Base-by-base conservation (phyloP, 2,329 filamentous ascomycete species). In the Xylariaceae sp. region DNA sequence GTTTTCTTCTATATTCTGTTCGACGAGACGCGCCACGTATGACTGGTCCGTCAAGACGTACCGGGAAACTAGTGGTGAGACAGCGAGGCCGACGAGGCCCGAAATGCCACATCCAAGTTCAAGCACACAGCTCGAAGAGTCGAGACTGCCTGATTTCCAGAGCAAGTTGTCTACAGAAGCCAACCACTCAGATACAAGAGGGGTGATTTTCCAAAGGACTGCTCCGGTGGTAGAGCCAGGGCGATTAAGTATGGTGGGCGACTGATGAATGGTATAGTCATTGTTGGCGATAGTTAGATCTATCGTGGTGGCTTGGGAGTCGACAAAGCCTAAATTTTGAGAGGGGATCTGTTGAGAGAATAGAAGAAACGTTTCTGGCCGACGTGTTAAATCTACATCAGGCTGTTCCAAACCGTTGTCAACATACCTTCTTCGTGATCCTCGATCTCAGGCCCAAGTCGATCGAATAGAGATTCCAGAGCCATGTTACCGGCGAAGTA, bases 71-170 rank as follows among this genome's bases (percentile, higher is more conserved):
- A 71, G 72, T 1, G 81, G 78, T 2, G 80, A 78, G 11, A 96
- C 69, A 6, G 82, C 73, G 35, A 94, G 73, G 3, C 86, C 89
- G 32, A 91, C 80, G 33, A 97, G 75, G 15, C 86, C 89, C 1
- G 90, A 88, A 48, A 95, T 86, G 47, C 94, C 94, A 66, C 89
- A 90, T 39, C 94, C 94, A 6, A 99, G 81, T 64, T 97, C 94
- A 48, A 96, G 74, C 17, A 91, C 74, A 6, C 73, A 73, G 5
- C 87, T 83, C 2, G 72, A 59, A 0, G 73, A 52, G 19, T 73
- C 68, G 7, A 92, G 73, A 44, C 85, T 61, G 41, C 69, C 71
- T 48, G 69, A 60, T 35, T 69, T 66, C 70, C 85, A 83, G 42
- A 96, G 75, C 1, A 82, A 67, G 65, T 90, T 90, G 30, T 68